A percentile compares a stretch with the other conserved stretches of the same genome.
phyloP scores from a whole-genome alignment of 1,284 basidiomycete genomes.

The Pyrrhoderma lamaoense region DNA sequence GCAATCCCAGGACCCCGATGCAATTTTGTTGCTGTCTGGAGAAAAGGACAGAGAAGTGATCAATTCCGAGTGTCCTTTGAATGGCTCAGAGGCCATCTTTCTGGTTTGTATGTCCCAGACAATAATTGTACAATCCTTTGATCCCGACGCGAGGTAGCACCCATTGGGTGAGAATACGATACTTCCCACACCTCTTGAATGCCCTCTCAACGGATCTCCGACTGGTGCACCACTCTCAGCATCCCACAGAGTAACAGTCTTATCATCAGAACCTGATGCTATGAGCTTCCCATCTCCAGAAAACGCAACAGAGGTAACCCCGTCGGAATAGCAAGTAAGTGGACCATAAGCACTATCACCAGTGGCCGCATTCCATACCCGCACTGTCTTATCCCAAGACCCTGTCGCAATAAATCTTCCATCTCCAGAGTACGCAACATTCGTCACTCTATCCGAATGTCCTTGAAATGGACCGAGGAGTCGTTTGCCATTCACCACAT shows the following conservation, averaged over 20 bases:
- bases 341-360: too few species aligned
- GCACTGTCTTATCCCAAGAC: too few species aligned
- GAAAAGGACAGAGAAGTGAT: not conserved
- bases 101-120: not conserved
- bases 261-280: not conserved
- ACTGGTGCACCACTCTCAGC: conserved; percentile 33
- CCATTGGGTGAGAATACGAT: not conserved
- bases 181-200: conserved; percentile 45
- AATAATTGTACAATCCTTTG: not conserved
- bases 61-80: too few species aligned
- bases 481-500: too few species aligned
- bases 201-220: conserved; percentile 70
- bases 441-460: too few species aligned
- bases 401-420: too few species aligned
- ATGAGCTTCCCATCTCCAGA: not conserved
- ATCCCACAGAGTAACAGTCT: not conserved
- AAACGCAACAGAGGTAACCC: not conserved
- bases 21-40: not conserved
- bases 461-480: too few species aligned
- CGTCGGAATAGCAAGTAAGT: too few species aligned
- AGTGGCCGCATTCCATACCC: too few species aligned
- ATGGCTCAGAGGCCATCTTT: not conserved
- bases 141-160: not conserved
- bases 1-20: not conserved
- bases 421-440: too few species aligned